Percentiles rank a stretch among this genome's conserved stretches.
Evolutionary conservation across 1,284 basidiomycete species (phyloP).

Genomic region (Boletellus deceptivus): DNA sequence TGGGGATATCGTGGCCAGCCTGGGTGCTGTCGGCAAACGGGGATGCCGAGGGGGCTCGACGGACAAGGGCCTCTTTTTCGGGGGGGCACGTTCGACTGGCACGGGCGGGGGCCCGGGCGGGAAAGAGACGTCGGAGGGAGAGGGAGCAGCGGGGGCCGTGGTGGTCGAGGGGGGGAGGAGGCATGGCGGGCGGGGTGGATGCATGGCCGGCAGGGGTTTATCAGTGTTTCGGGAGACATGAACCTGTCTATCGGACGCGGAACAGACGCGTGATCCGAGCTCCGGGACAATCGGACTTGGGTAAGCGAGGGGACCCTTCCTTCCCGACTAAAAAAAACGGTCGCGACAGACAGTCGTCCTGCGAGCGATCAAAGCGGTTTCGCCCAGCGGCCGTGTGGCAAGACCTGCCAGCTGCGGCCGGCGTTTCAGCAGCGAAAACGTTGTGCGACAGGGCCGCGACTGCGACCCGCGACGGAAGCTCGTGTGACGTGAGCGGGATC

Average conservation of each 20-base stretch:
- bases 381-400: too few relatives aligned
- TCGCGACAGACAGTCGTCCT: too few relatives aligned
- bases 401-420: background rate
- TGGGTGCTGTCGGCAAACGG: constrained; percentile 10
- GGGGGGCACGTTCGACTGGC: background rate
- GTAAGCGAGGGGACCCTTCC: constrained; percentile 8
- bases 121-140: constrained; percentile 24
- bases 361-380: too few relatives aligned
- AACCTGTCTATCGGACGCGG: constrained; percentile 12
- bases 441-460: constrained; percentile 3
- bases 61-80: constrained; percentile 9
- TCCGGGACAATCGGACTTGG: constrained; percentile 27
- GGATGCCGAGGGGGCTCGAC: constrained; percentile 3
- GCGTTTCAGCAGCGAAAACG: constrained; percentile 19
- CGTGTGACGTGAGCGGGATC: constrained; percentile 33
- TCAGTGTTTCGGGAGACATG: constrained; percentile 24
- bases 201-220: constrained; percentile 32
- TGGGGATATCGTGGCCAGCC: constrained; percentile 19
- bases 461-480: background rate
- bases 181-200: constrained; percentile 17
- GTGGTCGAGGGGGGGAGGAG: constrained; percentile 22
- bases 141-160: constrained; percentile 23
- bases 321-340: too few relatives aligned
- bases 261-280: constrained; percentile 27
- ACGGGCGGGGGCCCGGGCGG: constrained; percentile 1